Base-by-base conservation (phyloP, 1,284 basidiomycete genomes). In the Sporisorium graminicola region DNA sequence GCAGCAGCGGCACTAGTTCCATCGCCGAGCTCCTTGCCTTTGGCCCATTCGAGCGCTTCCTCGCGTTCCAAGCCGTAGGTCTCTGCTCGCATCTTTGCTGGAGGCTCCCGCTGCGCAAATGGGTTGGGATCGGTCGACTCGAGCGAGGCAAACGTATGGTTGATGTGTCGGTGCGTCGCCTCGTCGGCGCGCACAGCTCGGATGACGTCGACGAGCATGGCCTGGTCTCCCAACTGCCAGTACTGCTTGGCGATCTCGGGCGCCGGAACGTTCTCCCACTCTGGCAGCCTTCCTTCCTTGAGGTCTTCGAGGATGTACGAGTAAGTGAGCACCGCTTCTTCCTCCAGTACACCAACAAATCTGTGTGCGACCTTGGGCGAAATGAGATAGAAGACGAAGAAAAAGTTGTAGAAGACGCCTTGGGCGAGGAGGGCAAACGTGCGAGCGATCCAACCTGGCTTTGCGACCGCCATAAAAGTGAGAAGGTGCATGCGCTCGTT, bases 331-430 rank as follows among this genome's bases (percentile, higher is more conserved):
- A 96, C 94, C 5, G 95, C 95, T 86, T 98, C 95, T 87, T 98
- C 95, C 83, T 98, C 96, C 10, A 99, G 88, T 82, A 94, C 88
- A n/a, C 90, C 96, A 50, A 98, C 95, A 85, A 98, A 98, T 33
- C 96, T 92, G 86, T 98, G 96, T 73, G 93, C 94, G 1, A 90
- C 89, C 61, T 89, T 88, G 0, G 96, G 96, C 0, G 93, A 92
- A 53, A 95, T 77, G 61, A 95, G 86, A 86, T 96, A 97, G 59
- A 74, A 77, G 26, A 91, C 89, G 33, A 94, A 84, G 89, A 80
- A 70, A 68, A 76, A 67, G 64, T 66, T 43, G 40, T 43, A 24
- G 44, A 26, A 27, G 24, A 82, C 67, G n/a, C 74, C 79, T 81
- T 99, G 22, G 12, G 44, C 44, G 13, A 47, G 96, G 14, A 74